A percentile compares a stretch with the other conserved stretches of the same genome.
Evolutionary conservation across 495 filamentous ascomycete genomes (phyloP).

Genomic region (Hypoxylon rickii): DNA sequence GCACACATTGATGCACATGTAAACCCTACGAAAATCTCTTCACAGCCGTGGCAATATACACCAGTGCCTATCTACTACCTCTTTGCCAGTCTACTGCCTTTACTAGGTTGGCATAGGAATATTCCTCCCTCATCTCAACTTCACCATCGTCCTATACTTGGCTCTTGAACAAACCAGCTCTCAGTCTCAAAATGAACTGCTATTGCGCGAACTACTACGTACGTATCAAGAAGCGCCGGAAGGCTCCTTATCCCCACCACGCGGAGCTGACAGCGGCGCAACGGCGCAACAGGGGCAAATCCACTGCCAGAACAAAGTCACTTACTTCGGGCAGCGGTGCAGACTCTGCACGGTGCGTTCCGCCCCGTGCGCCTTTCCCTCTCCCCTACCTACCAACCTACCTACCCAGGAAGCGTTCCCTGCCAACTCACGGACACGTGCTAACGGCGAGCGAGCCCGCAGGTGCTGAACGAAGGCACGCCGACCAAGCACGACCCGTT

Average conservation of each 20-base stretch:
- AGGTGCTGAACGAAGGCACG: conserved; percentile 32
- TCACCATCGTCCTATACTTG: not conserved
- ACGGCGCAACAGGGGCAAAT: conserved; percentile 49
- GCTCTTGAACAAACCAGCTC: not conserved
- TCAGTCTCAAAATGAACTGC: conserved; percentile 42
- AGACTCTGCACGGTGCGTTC: conserved; percentile 47
- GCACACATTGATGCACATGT: too few species aligned
- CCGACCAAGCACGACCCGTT: conserved; percentile 17
- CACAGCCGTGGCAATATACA: not conserved
- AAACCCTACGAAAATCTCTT: too few species aligned
- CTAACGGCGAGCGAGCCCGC: not conserved
- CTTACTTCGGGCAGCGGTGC: conserved; percentile 51
- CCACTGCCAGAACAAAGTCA: conserved; percentile 52
- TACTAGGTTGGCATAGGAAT: not conserved
- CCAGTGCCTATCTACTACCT: not conserved
- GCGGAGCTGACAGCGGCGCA: too few species aligned
- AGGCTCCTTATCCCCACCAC: too few species aligned
- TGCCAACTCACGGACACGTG: too few species aligned
- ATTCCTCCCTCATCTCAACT: not conserved
- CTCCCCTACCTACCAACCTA: too few species aligned
- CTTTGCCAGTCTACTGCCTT: too few species aligned
- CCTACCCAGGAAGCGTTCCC: too few species aligned
- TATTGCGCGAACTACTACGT: conserved; percentile 62
- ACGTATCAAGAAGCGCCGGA: too few species aligned
- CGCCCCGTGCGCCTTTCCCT: not conserved